Conservation (phyloP, 805 yeast genomes). For the Candida ponderosae region DNA sequence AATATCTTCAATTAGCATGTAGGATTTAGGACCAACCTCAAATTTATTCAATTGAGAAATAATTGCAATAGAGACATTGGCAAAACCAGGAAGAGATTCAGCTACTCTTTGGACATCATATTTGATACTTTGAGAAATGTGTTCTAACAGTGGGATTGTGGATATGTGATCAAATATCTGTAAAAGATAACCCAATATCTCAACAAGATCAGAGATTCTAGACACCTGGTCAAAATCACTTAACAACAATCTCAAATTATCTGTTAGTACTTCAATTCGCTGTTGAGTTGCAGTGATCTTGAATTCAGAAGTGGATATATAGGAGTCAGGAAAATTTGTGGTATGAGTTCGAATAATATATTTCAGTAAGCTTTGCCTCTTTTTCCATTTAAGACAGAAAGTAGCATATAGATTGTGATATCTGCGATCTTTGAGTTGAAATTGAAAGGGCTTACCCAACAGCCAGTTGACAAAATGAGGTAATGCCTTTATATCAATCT, state of each 20-base stretch:
- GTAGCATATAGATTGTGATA: constrained; percentile 7
- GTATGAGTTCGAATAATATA: too few relatives aligned
- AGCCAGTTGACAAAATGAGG: constrained; percentile 38
- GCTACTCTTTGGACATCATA: constrained; percentile 8
- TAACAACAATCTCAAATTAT: constrained; percentile 1
- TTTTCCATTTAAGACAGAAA: constrained; percentile 5
- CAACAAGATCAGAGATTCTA: not conserved
- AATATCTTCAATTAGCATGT: constrained; percentile 11
- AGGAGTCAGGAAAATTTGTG: too few relatives aligned
- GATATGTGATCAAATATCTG: not conserved
- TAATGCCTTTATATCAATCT: constrained; percentile 14
- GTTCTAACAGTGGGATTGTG: not conserved
- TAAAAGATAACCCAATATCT: constrained; percentile 1
- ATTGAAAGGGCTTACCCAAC: constrained; percentile 16
- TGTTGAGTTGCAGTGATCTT: not conserved
- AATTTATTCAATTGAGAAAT: constrained; percentile 3
- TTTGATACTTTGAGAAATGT: constrained; percentile 13
- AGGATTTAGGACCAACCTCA: constrained; percentile 3
- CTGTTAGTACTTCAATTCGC: constrained; percentile 1
- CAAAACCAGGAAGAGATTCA: not conserved
- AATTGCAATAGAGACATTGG: not conserved
- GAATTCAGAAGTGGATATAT: too few relatives aligned
- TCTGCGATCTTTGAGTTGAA: not conserved
- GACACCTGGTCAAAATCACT: constrained; percentile 1
- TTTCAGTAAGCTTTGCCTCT: too few relatives aligned